Evolutionary conservation across 2,329 filamentous ascomycete species (phyloP).

Genomic region (Cercospora brassicicola): DNA sequence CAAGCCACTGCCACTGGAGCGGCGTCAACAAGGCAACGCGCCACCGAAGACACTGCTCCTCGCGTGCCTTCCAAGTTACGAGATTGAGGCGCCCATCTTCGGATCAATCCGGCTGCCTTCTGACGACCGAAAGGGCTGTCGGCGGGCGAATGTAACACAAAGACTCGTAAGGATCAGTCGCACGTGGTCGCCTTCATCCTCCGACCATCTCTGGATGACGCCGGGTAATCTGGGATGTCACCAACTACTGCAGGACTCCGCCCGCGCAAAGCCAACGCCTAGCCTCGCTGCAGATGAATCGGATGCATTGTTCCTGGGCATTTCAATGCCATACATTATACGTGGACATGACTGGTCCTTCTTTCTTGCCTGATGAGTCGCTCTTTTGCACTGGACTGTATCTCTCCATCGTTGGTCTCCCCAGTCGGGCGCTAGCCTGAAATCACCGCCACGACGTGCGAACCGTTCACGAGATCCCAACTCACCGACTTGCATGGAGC

Average conservation of each 20-base stretch:
- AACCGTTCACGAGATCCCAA: neutral
- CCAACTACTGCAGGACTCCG: conserved; percentile 13
- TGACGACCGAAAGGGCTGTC: neutral
- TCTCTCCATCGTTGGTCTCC: neutral
- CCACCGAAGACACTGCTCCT: conserved; percentile 19
- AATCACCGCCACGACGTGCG: neutral
- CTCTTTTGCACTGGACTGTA: neutral
- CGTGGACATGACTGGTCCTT: neutral
- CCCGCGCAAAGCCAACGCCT: neutral
- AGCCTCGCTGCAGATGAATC: neutral
- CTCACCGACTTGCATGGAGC: conserved; percentile 5
- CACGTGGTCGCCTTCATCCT: conserved; percentile 13
- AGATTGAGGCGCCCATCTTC: conserved; percentile 2
- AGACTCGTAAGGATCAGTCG: neutral
- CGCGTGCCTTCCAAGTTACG: conserved; percentile 20
- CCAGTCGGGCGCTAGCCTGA: neutral
- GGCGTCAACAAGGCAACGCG: conserved; percentile 31
- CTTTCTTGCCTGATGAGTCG: neutral
- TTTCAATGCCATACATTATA: neutral
- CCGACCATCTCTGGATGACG: neutral
- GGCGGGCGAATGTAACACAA: neutral
- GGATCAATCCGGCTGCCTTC: neutral
- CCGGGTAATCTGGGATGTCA: neutral
- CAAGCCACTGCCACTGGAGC: conserved; percentile 25
- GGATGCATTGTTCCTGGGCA: neutral